Conservation (phyloP, 257 asterid genomes). For the Solanum okadae region DNA sequence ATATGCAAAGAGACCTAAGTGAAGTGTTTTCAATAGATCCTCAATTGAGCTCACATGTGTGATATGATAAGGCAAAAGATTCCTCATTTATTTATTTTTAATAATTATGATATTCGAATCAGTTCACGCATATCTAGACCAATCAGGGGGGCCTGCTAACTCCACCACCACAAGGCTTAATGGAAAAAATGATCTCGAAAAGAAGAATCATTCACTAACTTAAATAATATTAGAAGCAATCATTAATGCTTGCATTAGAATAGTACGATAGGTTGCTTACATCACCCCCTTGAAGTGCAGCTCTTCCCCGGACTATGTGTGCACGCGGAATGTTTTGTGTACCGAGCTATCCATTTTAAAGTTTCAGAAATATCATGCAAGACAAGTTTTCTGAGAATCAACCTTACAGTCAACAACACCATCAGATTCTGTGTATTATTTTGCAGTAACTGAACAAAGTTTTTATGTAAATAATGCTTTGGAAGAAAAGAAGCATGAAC, state of each 20-base stretch:
- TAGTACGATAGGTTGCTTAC: not conserved
- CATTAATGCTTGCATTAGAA: not conserved
- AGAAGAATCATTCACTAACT: not conserved
- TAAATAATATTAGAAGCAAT: not conserved
- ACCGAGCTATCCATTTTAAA: not conserved
- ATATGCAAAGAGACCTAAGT: too few species aligned
- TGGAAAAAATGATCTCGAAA: not conserved
- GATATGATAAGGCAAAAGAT: not conserved
- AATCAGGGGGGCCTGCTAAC: not conserved
- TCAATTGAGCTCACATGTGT: too few species aligned
- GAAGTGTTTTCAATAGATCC: accelerated
- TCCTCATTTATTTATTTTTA: too few species aligned
- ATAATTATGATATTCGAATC: not conserved
- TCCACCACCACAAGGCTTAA: not conserved
- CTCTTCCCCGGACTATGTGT: not conserved
- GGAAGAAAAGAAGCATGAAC: not conserved
- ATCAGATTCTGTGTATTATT: not conserved
- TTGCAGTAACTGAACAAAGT: not conserved
- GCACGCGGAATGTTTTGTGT: not conserved
- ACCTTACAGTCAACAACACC: not conserved
- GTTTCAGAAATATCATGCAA: not conserved
- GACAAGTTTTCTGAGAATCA: not conserved
- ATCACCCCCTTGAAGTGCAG: not conserved
- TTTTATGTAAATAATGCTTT: not conserved
- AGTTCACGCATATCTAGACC: not conserved